Evolutionary conservation across 352 stramenopile species (phyloP).

Genomic region (Hyaloperonospora brassicae): DNA sequence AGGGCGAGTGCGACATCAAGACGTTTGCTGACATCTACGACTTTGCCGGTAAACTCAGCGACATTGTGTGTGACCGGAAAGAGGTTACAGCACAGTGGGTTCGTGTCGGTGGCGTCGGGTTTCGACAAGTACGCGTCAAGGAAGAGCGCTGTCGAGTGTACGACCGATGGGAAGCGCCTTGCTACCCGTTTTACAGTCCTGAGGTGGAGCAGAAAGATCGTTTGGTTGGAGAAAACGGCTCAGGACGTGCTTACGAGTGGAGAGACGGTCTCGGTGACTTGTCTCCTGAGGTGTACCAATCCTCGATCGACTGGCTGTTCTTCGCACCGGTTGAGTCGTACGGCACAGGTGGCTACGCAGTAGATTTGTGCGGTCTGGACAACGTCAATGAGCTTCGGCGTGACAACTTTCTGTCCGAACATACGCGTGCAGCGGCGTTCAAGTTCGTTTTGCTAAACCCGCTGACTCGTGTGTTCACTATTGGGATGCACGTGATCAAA

Average conservation of each 20-base stretch:
- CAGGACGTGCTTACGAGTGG: constrained; percentile 50
- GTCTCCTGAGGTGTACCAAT: constrained; percentile 49
- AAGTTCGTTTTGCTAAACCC: constrained; percentile 86
- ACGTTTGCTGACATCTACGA: constrained; percentile 73
- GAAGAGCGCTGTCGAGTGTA: constrained; percentile 64
- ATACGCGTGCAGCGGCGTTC: constrained; percentile 75
- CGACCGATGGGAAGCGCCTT: constrained; percentile 48
- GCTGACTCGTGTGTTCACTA: constrained; percentile 83
- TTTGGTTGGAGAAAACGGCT: constrained; percentile 35
- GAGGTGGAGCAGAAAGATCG: constrained; percentile 42
- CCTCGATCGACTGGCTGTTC: constrained; percentile 40
- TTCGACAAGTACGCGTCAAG: constrained; percentile 76
- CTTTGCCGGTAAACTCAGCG: constrained; percentile 46
- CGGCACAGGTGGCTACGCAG: constrained; percentile 58
- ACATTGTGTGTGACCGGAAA: constrained; percentile 50
- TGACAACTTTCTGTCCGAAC: constrained; percentile 68
- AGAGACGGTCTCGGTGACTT: constrained; percentile 51
- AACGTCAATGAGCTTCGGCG: constrained; percentile 52
- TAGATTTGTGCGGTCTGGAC: constrained; percentile 59
- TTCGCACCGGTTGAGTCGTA: constrained; percentile 41
- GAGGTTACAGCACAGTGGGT: constrained; percentile 60
- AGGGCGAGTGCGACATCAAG: constrained; percentile 74
- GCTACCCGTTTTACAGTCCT: constrained; percentile 64
- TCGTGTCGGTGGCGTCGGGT: constrained; percentile 66
- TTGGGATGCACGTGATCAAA: constrained; percentile 78